Percentiles rank a stretch among this genome's conserved stretches.
Evolutionary conservation across 2,329 filamentous ascomycete species (phyloP).

Genomic region (Neofusicoccum sp.): DNA sequence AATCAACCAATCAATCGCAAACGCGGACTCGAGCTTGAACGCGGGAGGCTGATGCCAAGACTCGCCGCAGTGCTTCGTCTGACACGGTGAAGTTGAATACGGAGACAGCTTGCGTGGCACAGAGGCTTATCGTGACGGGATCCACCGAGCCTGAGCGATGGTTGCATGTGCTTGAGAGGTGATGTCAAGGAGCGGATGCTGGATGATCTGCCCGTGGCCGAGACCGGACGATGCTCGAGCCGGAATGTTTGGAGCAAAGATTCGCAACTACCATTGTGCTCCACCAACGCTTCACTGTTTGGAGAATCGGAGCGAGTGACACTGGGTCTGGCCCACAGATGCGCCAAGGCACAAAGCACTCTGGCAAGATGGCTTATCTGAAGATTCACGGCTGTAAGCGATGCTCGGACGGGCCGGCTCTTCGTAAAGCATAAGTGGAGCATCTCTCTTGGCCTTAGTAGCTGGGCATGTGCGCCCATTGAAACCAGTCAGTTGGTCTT

Average conservation of each 20-base stretch:
- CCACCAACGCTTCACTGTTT: not conserved
- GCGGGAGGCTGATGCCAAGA: no score
- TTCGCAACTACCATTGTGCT: not conserved
- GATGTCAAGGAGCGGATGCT: not conserved
- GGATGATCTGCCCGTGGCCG: not conserved
- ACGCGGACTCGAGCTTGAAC: no score
- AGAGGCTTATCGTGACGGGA: not conserved
- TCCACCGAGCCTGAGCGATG: not conserved
- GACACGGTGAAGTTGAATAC: no score
- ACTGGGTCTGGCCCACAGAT: no score
- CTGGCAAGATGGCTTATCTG: not conserved
- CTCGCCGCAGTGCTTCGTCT: no score
- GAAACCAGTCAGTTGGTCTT: no score
- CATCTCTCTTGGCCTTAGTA: not conserved
- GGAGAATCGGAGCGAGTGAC: not conserved
- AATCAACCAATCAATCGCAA: no score
- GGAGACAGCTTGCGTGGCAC: no score
- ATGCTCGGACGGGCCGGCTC: no score
- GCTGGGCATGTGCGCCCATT: no score
- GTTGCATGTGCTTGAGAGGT: not conserved
- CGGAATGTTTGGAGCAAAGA: not conserved
- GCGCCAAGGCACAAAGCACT: no score
- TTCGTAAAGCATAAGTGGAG: not conserved
- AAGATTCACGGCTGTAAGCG: no score
- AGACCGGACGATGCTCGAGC: not conserved